phyloP scores from a whole-genome alignment of 176 grass and related monocot genomes.

The Lolium rigidum region DNA sequence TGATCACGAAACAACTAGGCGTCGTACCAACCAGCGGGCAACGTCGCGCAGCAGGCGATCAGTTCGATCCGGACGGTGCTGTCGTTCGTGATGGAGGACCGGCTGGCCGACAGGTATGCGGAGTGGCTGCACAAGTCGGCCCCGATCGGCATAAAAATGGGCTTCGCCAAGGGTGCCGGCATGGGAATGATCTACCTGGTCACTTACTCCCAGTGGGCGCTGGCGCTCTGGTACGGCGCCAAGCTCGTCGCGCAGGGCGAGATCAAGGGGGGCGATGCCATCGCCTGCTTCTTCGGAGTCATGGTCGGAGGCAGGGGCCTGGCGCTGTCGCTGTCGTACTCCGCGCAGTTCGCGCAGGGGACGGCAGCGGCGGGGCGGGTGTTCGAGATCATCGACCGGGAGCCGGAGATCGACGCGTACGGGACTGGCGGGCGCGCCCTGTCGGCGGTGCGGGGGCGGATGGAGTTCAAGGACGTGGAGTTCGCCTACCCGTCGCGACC shows the following conservation, averaged over 20 bases:
- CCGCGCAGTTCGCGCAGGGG: conserved; percentile 59
- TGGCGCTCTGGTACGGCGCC: conserved; percentile 68
- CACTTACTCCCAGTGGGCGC: conserved; percentile 74
- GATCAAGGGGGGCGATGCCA: conserved; percentile 64
- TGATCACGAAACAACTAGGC: conserved; percentile 27
- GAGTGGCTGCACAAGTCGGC: conserved; percentile 46
- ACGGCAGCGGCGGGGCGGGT: conserved; percentile 56
- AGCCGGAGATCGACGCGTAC: conserved; percentile 61
- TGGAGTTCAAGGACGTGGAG: conserved; percentile 68
- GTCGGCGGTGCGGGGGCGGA: conserved; percentile 21
- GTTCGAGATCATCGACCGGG: conserved; percentile 64
- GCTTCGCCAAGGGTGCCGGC: conserved; percentile 77
- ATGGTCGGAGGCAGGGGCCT: conserved; percentile 72
- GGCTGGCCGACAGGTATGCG: conserved; percentile 54
- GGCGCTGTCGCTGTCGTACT: conserved; percentile 61
- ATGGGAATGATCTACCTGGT: conserved; percentile 73
- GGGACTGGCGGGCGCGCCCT: conserved; percentile 10
- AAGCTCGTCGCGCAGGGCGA: conserved; percentile 47
- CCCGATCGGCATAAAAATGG: conserved; percentile 58
- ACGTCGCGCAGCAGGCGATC: conserved; percentile 71
- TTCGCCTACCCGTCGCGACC: conserved; percentile 70
- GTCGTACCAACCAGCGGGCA: conserved; percentile 61
- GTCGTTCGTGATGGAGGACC: conserved; percentile 76
- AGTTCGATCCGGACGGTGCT: conserved; percentile 70
- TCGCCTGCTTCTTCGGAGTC: conserved; percentile 76